Conservation (phyloP, 1,284 basidiomycete species). For the Tylopilus sp. region DNA sequence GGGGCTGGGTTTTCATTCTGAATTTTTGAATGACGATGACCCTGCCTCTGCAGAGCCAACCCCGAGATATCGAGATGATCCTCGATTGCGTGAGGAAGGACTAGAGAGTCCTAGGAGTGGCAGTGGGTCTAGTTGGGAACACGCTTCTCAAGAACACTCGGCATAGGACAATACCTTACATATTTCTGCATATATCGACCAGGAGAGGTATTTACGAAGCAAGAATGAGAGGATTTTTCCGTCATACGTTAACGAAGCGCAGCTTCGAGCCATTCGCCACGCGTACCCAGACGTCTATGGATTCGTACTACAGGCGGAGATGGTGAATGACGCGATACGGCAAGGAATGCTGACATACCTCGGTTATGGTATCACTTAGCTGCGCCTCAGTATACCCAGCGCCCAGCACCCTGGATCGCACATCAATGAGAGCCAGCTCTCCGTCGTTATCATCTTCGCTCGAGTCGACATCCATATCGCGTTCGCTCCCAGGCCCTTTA, state of each 20-base stretch:
- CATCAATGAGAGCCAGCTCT: conserved; percentile 76
- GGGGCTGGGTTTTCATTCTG: conserved; percentile 54
- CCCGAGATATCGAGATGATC: conserved; percentile 58
- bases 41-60: conserved; percentile 38
- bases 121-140: conserved; percentile 69
- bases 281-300: conserved; percentile 70
- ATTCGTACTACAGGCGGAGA: conserved; percentile 64
- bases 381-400: conserved; percentile 89
- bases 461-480: conserved; percentile 65
- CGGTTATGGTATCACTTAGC: conserved; percentile 76
- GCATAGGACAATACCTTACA: conserved; percentile 11
- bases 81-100: conserved; percentile 35
- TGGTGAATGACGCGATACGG: conserved; percentile 9
- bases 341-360: conserved; percentile 49
- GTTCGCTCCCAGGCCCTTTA: conserved; percentile 63
- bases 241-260: conserved; percentile 45
- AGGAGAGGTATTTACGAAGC: conserved; percentile 1
- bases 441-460: conserved; percentile 57
- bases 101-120: conserved; percentile 41
- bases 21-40: conserved; percentile 65
- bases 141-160: conserved; percentile 47
- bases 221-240: background rate
- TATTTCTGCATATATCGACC: conserved; percentile 18
- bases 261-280: conserved; percentile 76
- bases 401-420: conserved; percentile 78